Evolutionary conservation across 2,329 filamentous ascomycete genomes (phyloP), one percentile per base, ranked within the genome.

Genomic region (Talaromyces sp.): DNA sequence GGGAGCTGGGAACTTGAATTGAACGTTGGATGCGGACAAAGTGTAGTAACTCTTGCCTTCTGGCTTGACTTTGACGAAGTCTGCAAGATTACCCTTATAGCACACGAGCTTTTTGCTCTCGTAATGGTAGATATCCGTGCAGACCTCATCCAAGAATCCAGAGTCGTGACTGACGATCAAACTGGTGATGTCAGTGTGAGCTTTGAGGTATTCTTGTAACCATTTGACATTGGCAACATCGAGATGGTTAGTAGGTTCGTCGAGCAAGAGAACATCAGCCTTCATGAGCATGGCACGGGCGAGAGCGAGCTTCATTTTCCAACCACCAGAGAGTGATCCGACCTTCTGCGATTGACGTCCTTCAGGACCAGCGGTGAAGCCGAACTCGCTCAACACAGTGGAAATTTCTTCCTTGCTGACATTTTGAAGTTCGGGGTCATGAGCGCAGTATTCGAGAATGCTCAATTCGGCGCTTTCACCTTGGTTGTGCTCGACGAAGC

Each of bases 231-330:
- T 98, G 74, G 89, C 89, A 72, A 98, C 93, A 78, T 99, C 95
- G 77, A 99, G 84, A 81, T 99, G 95, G 84, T 99, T 99, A 73
- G 95, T 99, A 79, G 95, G 95, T 86, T 99, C 95, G 85, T 99
- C 95, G 65, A 99, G 88, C 60, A 99, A 85, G 66, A 99, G 86
- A 60, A 99, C 93, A 77, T 99, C 95, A n/a, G 95, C 94, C 75
- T 89, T 91, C 85, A 95, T 91, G 73, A 99, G 86, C 93, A 99
- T 98, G 69, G 95, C 95, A 73, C 95, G 88, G 61, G 95, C 95
- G 78, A 99, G 82, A 70, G 95, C 95, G 67, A 99, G 83, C 88
- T 99, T 99, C 95, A 99, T 99, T 87, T 98, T 98, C 95, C 95
- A 99, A 76, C 95, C 95, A 81, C 95, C 95, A 50, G 95, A 98